These are phyloP conservation scores for Yamadazyma atlantica DNA, from an alignment of 1,139 yeast species.

Conservation along the genomic window DNA sequence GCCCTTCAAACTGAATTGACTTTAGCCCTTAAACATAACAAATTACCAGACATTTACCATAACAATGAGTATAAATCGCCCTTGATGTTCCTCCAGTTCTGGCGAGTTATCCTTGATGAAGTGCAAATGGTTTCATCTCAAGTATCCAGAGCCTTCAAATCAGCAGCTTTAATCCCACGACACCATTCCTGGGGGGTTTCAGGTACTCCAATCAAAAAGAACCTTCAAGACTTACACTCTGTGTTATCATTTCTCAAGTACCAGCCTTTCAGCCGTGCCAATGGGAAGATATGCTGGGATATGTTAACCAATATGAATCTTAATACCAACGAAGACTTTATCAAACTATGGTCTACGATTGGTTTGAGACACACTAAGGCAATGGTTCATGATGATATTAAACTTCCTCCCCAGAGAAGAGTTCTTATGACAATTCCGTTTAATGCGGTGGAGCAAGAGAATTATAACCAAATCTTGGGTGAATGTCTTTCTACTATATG, in stretches of 20 bases:
- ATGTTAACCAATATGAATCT: conserved; percentile 17
- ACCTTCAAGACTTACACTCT: conserved; percentile 67
- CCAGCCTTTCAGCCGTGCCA: conserved; percentile 55
- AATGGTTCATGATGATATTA: conserved; percentile 75
- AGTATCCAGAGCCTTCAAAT: conserved; percentile 72
- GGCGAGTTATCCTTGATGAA: conserved; percentile 89
- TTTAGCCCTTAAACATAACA: conserved; percentile 33
- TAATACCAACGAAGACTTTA: conserved; percentile 39
- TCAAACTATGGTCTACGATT: conserved; percentile 44
- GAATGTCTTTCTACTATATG: conserved; percentile 65
- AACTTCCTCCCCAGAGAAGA: conserved; percentile 75
- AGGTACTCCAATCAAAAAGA: conserved; percentile 83
- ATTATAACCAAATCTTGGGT: conserved; percentile 64
- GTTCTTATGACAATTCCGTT: conserved; percentile 70
- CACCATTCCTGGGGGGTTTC: conserved; percentile 96
- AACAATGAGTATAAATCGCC: conserved; percentile 71
- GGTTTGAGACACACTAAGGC: conserved; percentile 81
- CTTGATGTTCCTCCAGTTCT: conserved; percentile 77
- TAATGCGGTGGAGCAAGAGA: conserved; percentile 78
- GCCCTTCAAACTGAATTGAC: conserved; percentile 38
- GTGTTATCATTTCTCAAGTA: conserved; percentile 64
- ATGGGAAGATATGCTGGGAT: conserved; percentile 44
- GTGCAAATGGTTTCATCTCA: conserved; percentile 88
- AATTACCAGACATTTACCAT: conserved; percentile 23
- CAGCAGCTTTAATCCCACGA: conserved; percentile 77